phyloP scores from a whole-genome alignment of 2,329 filamentous ascomycete genomes.

The Paecilomyces niveus region DNA sequence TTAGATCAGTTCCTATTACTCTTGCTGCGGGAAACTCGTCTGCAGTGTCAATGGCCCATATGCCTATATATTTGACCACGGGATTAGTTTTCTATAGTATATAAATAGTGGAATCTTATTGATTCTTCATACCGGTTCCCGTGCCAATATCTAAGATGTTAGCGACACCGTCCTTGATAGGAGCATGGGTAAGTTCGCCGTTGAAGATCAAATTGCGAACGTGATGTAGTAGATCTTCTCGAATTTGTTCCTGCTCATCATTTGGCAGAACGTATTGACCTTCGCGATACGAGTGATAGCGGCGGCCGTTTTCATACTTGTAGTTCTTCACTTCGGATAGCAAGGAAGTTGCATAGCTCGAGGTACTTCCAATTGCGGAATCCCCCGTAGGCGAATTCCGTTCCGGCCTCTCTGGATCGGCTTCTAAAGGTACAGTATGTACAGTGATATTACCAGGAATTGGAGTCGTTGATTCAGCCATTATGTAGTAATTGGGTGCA shows the following conservation, averaged over 20 bases:
- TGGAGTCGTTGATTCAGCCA: too few species aligned
- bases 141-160: constrained; percentile 43
- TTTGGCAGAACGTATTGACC: constrained; percentile 26
- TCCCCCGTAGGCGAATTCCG: too few species aligned
- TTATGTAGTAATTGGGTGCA: too few species aligned
- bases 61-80: constrained; percentile 5
- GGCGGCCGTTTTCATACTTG: constrained; percentile 22
- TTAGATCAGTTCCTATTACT: constrained; percentile 24
- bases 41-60: constrained; percentile 38
- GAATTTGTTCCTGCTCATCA: constrained; percentile 27
- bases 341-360: too few species aligned
- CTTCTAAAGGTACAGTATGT: too few species aligned
- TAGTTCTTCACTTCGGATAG: constrained; percentile 6
- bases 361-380: too few species aligned
- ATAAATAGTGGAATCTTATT: background rate
- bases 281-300: constrained; percentile 23
- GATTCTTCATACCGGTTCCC: constrained; percentile 36
- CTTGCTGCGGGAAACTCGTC: constrained; percentile 16
- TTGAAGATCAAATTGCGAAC: constrained; percentile 15
- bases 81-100: background rate
- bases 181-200: constrained; percentile 21
- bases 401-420: too few species aligned
- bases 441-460: too few species aligned
- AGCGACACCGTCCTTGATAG: constrained; percentile 14
- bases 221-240: constrained; percentile 24